Conservation (phyloP, 2,329 filamentous ascomycete genomes). For the Fusarium temperatum region DNA sequence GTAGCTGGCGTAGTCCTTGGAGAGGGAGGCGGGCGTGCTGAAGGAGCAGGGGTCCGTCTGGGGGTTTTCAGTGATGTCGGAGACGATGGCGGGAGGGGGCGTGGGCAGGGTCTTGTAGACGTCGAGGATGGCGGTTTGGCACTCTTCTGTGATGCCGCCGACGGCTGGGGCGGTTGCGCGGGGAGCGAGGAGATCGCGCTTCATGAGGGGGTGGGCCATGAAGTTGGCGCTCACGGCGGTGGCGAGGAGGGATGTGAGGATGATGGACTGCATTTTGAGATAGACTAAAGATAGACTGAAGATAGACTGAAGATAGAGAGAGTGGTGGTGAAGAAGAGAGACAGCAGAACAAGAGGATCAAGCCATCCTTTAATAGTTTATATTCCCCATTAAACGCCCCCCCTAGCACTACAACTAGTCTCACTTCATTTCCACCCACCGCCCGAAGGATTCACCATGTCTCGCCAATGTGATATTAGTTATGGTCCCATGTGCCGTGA, state of each 20-base stretch:
- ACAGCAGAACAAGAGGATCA: background rate
- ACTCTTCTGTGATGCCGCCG: slow-evolving; percentile 25
- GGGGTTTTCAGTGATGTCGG: slow-evolving; percentile 36
- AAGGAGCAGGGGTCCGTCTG: slow-evolving; percentile 47
- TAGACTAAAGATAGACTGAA: background rate
- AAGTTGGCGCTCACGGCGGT: slow-evolving; percentile 41
- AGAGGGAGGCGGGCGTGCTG: slow-evolving; percentile 45
- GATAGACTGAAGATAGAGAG: background rate
- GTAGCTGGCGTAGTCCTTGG: slow-evolving; percentile 46
- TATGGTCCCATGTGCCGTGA: background rate
- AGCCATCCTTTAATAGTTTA: slow-evolving; percentile 6
- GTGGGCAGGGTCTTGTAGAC: slow-evolving; percentile 44
- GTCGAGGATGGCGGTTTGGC: slow-evolving; percentile 37
- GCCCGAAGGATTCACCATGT: background rate
- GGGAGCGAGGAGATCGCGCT: slow-evolving; percentile 38
- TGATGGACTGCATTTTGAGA: slow-evolving; percentile 43
- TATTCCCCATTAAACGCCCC: background rate
- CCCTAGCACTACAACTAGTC: background rate
- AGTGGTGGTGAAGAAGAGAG: background rate
- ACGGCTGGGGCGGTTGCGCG: slow-evolving; percentile 34
- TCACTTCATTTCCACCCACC: slow-evolving; percentile 23
- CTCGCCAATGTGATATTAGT: background rate
- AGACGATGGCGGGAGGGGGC: slow-evolving; percentile 43
- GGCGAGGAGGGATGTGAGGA: slow-evolving; percentile 41
- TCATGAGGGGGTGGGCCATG: slow-evolving; percentile 43